Percentiles rank a stretch among this genome's conserved stretches.
Conservation (phyloP, 2,329 filamentous ascomycete genomes). For the Blastomyces silverae region DNA sequence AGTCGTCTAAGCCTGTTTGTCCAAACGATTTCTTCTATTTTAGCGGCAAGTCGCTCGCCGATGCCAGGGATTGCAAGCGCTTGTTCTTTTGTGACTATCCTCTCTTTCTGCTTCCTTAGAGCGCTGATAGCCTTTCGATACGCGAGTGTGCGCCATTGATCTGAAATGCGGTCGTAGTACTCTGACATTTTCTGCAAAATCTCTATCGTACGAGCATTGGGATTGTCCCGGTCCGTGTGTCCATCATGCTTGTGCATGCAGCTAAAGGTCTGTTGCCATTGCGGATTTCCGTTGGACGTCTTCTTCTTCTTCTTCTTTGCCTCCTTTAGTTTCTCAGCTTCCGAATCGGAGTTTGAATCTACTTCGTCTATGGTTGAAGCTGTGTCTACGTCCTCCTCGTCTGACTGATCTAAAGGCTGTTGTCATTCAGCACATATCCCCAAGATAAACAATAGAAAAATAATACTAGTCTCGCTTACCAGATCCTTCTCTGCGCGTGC, state of each 20-base stretch:
- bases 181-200: constrained; percentile 70
- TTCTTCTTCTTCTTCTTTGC: constrained; percentile 6
- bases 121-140: constrained; percentile 74
- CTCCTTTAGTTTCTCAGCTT: constrained; percentile 18
- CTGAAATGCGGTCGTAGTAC: constrained; percentile 67
- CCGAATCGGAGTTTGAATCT: constrained; percentile 20
- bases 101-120: constrained; percentile 57
- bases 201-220: constrained; percentile 69
- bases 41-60: constrained; percentile 65
- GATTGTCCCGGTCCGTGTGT: constrained; percentile 47
- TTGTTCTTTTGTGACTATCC: constrained; percentile 62
- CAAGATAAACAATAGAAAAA: constrained; percentile 3
- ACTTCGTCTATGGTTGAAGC: constrained; percentile 18
- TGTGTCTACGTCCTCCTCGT: constrained; percentile 33
- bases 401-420: constrained; percentile 46
- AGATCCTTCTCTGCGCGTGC: constrained; percentile 56
- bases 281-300: constrained; percentile 15
- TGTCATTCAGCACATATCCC: constrained; percentile 6
- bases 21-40: constrained; percentile 81
- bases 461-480: constrained; percentile 27
- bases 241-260: constrained; percentile 55
- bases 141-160: constrained; percentile 67
- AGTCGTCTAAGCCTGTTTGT: constrained; percentile 66
- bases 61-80: constrained; percentile 62
- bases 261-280: constrained; percentile 45